Evolutionary conservation across 129 eudicot genomes (phyloP), one percentile per base, ranked within the genome.

Genomic region (Erigeron canadensis): DNA sequence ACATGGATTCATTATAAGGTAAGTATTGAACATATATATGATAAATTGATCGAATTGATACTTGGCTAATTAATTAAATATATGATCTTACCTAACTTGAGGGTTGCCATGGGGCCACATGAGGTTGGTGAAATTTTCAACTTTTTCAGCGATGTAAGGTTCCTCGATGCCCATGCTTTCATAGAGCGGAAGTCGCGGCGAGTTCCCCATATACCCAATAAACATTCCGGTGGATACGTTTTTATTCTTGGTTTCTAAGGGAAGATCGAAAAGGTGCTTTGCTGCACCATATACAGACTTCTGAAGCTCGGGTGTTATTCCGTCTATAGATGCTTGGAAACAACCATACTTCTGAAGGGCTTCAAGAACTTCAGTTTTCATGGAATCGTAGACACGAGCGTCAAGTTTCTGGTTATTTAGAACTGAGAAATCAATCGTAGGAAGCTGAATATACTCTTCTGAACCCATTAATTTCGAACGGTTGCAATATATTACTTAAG

Each of bases 61-160:
- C n/a, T n/a, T n/a, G n/a, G n/a, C n/a, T n/a, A n/a, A n/a, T n/a
- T n/a, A n/a, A n/a, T n/a, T n/a, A n/a, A n/a, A n/a, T n/a, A n/a
- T n/a, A n/a, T n/a, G n/a, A n/a, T 51, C 65, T 9, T 77, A 86
- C 90, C 89, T 65, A 42, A 84, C 81, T 62, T 53, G 54, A 37
- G 83, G 80, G 61, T 89, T 89, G 8, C 96, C 89, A 74, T 81
- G 62, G 47, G 89, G 76, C 93, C 89, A 87, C 75, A 87, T n/a
- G 16, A 65, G 74, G 16, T 65, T 61, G 3, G 84, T 71, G 80
- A 84, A 84, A 69, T 68, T 67, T 42, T 87, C 65, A 7, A 78
- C 73, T 40, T 82, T 68, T 46, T 69, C 81, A 7, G 43, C 70
- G 10, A 56, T 34, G 17, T 70, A 70, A 1, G 84, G 78, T 6